Conservation (phyloP, 2,329 filamentous ascomycete genomes). For the Ceratocystis variospora region DNA sequence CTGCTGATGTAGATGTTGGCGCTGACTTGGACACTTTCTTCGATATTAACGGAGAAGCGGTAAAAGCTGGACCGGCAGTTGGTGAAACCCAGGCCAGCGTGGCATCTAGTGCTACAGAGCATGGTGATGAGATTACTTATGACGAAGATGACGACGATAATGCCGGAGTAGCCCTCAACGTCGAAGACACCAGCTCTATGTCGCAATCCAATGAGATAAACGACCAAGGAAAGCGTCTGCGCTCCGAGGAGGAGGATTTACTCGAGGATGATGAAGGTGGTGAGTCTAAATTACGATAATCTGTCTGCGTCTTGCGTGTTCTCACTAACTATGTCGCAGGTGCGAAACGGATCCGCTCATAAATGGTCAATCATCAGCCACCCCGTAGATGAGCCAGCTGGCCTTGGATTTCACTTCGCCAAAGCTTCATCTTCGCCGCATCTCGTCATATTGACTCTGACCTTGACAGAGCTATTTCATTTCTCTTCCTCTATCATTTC, state of each 20-base stretch:
- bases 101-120: slow-evolving; percentile 17
- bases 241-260: slow-evolving; percentile 8
- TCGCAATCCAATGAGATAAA: slow-evolving; percentile 17
- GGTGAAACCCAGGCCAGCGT: not conserved
- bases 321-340: slow-evolving; percentile 3
- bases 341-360: slow-evolving; percentile 15
- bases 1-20: slow-evolving; percentile 9
- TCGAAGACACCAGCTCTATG: slow-evolving; percentile 15
- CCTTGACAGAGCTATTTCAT: not conserved
- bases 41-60: slow-evolving; percentile 6
- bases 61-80: not conserved
- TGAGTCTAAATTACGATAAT: slow-evolving; percentile 2
- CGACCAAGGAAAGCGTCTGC: slow-evolving; percentile 16
- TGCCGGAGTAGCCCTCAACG: slow-evolving; percentile 13
- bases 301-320: not conserved
- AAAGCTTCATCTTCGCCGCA: too few relatives aligned
- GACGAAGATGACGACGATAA: slow-evolving; percentile 19
- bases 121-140: slow-evolving; percentile 19
- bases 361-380: not conserved
- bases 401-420: too few relatives aligned
- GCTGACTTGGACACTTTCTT: slow-evolving; percentile 15
- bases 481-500: not conserved
- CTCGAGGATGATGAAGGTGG: slow-evolving; percentile 14
- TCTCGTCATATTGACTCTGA: not conserved
- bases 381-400: too few relatives aligned